A percentile compares a stretch with the other conserved stretches of the same genome.
Evolutionary conservation across 495 filamentous ascomycete genomes (phyloP).

Genomic region (Penicillium lagena): DNA sequence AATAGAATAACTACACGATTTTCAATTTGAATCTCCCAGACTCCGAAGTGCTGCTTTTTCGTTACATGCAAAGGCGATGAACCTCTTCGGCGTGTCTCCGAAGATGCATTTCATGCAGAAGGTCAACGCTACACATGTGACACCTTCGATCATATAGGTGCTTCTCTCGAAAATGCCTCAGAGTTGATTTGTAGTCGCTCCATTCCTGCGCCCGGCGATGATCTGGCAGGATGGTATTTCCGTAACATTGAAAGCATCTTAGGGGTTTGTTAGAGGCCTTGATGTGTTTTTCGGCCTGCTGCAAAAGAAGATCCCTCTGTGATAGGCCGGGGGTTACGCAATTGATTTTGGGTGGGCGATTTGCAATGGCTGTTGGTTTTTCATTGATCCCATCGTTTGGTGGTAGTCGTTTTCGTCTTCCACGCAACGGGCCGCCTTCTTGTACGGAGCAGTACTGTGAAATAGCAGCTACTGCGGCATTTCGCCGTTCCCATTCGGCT

Average conservation of each 20-base stretch:
- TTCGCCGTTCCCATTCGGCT: slow-evolving; percentile 18
- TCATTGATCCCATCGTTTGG: slow-evolving; percentile 4
- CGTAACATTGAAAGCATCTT: slow-evolving; percentile 18
- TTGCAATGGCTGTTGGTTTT: slow-evolving; percentile 5
- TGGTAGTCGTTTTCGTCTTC: slow-evolving; percentile 12
- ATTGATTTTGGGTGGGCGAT: slow-evolving; percentile 7
- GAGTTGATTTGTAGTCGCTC: slow-evolving; percentile 13
- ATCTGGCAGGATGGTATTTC: slow-evolving; percentile 9
- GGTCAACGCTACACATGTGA: slow-evolving; percentile 14
- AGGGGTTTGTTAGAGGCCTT: slow-evolving; percentile 10
- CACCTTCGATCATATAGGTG: slow-evolving; percentile 18
- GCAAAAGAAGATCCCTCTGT: slow-evolving; percentile 6
- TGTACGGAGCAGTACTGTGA: slow-evolving; percentile 10
- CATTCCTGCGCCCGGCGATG: slow-evolving; percentile 15
- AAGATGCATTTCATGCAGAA: slow-evolving; percentile 23
- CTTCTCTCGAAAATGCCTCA: slow-evolving; percentile 18
- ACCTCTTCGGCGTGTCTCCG: slow-evolving; percentile 15
- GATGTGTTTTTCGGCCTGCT: slow-evolving; percentile 9
- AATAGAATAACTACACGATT: too few relatives aligned
- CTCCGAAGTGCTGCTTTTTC: too few relatives aligned
- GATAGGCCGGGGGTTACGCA: slow-evolving; percentile 5
- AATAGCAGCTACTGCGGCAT: slow-evolving; percentile 12
- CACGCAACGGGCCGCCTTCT: slow-evolving; percentile 15
- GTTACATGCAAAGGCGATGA: slow-evolving; percentile 10
- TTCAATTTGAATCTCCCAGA: too few relatives aligned